These are phyloP conservation scores for Xylaria sp. DNA, from an alignment of 495 filamentous ascomycete genomes.

Conservation along the genomic window DNA sequence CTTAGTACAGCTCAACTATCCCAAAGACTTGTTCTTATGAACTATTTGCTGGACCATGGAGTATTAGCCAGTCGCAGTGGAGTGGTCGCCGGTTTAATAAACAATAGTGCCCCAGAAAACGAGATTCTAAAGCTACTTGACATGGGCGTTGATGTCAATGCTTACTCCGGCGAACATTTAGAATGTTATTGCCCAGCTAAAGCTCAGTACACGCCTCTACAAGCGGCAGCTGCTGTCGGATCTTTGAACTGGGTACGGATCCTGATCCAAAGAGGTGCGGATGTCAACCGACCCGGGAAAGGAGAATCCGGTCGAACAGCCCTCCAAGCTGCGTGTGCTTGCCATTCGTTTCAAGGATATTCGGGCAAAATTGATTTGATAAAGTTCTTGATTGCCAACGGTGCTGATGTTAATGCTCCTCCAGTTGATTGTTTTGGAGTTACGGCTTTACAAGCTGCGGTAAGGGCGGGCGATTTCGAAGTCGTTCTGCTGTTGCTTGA, in stretches of 20 bases:
- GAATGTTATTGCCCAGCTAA: too few species aligned
- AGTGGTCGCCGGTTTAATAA: background rate
- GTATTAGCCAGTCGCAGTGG: background rate
- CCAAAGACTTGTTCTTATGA: background rate
- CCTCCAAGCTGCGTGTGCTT: background rate
- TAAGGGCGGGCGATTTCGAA: background rate
- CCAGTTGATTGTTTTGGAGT: background rate
- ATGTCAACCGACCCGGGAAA: background rate
- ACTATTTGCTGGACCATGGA: background rate
- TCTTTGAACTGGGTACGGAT: background rate
- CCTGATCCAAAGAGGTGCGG: background rate
- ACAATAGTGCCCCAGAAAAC: background rate
- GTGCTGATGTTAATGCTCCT: constrained; percentile 28
- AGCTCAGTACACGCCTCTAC: background rate
- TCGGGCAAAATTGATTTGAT: background rate
- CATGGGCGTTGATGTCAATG: background rate
- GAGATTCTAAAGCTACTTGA: background rate
- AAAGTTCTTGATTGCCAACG: constrained; percentile 21
- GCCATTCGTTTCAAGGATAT: background rate
- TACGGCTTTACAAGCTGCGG: constrained; percentile 24
- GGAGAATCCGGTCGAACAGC: background rate
- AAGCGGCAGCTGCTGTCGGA: background rate
- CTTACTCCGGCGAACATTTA: background rate
- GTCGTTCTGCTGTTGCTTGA: constrained; percentile 29
- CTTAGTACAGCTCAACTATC: background rate